Evolutionary conservation across 139 green algal species (phyloP).

Genomic region (Chlamydomonas asymmetrica): DNA sequence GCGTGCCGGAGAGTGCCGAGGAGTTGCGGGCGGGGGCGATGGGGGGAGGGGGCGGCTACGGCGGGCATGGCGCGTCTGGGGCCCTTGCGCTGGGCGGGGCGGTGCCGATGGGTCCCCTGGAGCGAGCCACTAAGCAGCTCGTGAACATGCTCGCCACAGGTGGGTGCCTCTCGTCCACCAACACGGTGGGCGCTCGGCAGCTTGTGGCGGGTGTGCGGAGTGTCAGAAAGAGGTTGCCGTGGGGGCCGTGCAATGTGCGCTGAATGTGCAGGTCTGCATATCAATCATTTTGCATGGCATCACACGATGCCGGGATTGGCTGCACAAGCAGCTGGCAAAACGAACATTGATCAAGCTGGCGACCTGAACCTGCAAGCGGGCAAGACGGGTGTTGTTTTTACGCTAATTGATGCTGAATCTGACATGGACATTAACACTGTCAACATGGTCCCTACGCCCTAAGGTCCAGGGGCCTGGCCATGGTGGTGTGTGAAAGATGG

Average conservation of each 20-base stretch:
- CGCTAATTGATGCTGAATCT: no score
- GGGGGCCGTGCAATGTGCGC: background rate
- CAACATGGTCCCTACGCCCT: no score
- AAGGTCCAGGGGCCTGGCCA: no score
- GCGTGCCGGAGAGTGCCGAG: background rate
- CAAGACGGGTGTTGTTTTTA: no score
- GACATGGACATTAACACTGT: no score
- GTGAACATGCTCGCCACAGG: slow-evolving; percentile 7
- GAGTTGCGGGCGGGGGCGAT: background rate
- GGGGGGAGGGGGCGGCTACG: background rate
- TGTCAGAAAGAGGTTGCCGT: background rate
- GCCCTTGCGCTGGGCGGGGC: background rate
- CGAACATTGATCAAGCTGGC: no score
- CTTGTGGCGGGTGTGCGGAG: background rate
- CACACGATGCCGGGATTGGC: no score
- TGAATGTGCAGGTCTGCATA: background rate
- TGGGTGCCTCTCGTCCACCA: background rate
- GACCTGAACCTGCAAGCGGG: no score
- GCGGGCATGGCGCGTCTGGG: background rate
- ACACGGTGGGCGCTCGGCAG: background rate
- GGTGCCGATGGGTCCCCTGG: background rate
- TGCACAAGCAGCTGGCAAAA: no score
- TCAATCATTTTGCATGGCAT: background rate
- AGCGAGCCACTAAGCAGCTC: slow-evolving; percentile 4
- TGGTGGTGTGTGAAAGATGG: no score